These are phyloP conservation scores for Magnolia sinica DNA, from an alignment of 164 flowering plant genomes.

Conservation along the genomic window DNA sequence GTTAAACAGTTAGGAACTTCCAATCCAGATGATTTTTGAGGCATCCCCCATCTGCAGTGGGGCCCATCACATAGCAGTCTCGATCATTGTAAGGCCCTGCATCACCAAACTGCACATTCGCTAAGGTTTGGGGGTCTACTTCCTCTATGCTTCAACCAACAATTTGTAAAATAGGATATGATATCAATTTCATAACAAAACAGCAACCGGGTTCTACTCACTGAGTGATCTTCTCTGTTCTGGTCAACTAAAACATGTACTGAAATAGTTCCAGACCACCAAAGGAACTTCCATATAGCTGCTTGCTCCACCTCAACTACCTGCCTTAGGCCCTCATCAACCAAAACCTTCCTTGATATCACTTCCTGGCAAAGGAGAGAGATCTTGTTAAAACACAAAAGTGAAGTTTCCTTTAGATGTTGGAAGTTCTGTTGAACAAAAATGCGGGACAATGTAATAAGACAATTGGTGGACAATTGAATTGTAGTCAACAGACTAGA, in stretches of 20 bases:
- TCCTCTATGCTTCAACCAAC: too few species aligned
- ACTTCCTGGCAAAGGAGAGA: constrained; percentile 61
- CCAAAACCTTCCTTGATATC: constrained; percentile 63
- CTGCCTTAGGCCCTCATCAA: constrained; percentile 91
- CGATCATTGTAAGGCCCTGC: too few species aligned
- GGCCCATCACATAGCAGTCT: too few species aligned
- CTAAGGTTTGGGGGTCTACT: too few species aligned
- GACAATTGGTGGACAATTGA: too few species aligned
- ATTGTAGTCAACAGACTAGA: too few species aligned
- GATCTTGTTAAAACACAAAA: constrained; percentile 10
- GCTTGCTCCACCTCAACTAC: constrained; percentile 95
- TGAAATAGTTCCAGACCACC: constrained; percentile 92
- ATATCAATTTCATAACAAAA: not conserved
- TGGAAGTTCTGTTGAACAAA: not conserved
- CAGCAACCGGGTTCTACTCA: constrained; percentile 25
- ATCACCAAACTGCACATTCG: too few species aligned
- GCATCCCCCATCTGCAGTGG: too few species aligned
- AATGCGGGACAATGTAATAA: not conserved
- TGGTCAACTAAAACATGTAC: constrained; percentile 96
- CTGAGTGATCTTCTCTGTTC: constrained; percentile 74
- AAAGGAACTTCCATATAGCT: constrained; percentile 90
- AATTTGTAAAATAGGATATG: not conserved
- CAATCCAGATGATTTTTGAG: too few species aligned
- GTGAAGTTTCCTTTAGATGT: not conserved
- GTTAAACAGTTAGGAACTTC: too few species aligned